phyloP scores from a whole-genome alignment of 192 early-diverging fungal genomes.

The Coemansia sp. region DNA sequence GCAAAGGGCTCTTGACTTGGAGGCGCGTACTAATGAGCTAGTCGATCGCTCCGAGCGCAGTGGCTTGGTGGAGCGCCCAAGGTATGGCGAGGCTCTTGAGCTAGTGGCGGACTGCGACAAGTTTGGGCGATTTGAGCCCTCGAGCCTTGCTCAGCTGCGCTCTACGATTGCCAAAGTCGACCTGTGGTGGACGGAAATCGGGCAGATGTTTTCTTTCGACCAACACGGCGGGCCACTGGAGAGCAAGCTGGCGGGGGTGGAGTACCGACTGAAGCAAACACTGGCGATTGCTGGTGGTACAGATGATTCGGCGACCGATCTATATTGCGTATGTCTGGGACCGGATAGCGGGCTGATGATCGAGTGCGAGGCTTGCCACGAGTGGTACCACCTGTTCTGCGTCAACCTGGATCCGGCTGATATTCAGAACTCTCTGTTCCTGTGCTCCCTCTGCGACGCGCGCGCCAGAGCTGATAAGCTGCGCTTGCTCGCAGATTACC shows the following conservation, averaged over 20 bases:
- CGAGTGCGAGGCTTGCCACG: constrained; percentile 66
- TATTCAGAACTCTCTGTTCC: constrained; percentile 54
- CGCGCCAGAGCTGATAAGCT: constrained; percentile 14
- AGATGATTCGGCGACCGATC: not conserved
- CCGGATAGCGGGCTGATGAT: constrained; percentile 69
- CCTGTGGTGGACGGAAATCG: constrained; percentile 20
- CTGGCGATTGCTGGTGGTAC: constrained; percentile 1
- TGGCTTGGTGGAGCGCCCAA: constrained; percentile 38
- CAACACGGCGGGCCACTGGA: constrained; percentile 6
- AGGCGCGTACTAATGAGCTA: constrained; percentile 31
- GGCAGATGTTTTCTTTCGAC: constrained; percentile 18
- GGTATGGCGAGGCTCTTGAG: constrained; percentile 18
- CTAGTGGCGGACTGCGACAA: constrained; percentile 13
- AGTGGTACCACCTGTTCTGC: constrained; percentile 69
- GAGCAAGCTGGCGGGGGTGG: constrained; percentile 13
- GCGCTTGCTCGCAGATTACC: constrained; percentile 22
- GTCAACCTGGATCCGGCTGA: constrained; percentile 55
- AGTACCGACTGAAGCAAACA: constrained; percentile 25
- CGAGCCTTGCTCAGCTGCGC: constrained; percentile 14
- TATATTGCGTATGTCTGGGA: constrained; percentile 67
- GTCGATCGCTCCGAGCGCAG: constrained; percentile 21
- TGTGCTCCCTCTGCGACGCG: constrained; percentile 63
- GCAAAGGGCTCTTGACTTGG: constrained; percentile 38
- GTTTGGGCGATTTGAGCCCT: constrained; percentile 45
- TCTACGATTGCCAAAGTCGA: constrained; percentile 17